Conservation (phyloP, 2,329 filamentous ascomycete genomes). For the Paraphaeosphaeria sporulosa region DNA sequence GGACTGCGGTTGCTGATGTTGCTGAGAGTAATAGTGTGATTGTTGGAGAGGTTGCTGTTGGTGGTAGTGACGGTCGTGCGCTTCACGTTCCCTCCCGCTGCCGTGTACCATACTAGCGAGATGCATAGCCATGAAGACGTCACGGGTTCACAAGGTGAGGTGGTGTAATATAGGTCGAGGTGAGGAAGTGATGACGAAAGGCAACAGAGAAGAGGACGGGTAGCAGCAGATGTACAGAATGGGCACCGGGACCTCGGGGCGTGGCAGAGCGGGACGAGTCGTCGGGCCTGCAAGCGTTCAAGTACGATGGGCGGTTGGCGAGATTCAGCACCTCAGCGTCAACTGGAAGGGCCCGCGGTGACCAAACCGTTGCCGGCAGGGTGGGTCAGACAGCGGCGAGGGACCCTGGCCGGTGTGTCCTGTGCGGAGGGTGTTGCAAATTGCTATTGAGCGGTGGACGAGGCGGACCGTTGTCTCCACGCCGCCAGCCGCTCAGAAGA, state of each 20-base stretch:
- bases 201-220: conserved; percentile 35
- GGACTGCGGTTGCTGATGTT: conserved; percentile 35
- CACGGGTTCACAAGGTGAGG: conserved; percentile 42
- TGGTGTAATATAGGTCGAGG: conserved; percentile 38
- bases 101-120: conserved; percentile 54
- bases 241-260: conserved; percentile 46
- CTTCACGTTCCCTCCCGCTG: conserved; percentile 50
- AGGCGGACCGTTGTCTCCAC: conserved; percentile 47
- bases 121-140: conserved; percentile 51
- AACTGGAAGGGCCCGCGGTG: conserved; percentile 36
- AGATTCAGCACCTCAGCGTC: conserved; percentile 46
- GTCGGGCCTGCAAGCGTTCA: conserved; percentile 43
- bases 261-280: conserved; percentile 34
- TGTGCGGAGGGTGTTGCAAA: conserved; percentile 37
- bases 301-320: conserved; percentile 46
- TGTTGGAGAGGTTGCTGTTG: conserved; percentile 38
- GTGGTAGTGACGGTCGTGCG: conserved; percentile 42
- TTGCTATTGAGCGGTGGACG: conserved; percentile 44
- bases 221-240: conserved; percentile 24
- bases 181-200: conserved; percentile 34
- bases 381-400: conserved; percentile 49
- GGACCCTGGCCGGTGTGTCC: conserved; percentile 37
- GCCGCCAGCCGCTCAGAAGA: conserved; percentile 39
- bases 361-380: conserved; percentile 47
- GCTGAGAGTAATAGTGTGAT: conserved; percentile 31